These are phyloP conservation scores for Kwoniella mangroviensis DNA, from an alignment of 768 basidiomycete genomes.

Conservation along the genomic window DNA sequence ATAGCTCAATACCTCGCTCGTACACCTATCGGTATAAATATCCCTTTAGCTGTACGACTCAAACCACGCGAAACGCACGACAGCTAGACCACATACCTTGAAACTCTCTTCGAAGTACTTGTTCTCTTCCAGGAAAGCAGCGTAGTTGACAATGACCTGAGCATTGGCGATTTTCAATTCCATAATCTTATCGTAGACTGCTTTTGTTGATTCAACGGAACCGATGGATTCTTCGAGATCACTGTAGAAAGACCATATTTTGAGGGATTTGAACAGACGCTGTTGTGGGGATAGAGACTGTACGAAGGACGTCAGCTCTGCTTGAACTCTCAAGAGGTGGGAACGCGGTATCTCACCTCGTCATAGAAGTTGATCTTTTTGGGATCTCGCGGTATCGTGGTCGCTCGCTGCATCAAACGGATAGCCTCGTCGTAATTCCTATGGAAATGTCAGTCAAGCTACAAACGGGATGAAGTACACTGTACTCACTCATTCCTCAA, in stretches of 20 bases:
- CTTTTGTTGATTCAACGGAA: slow-evolving; percentile 85
- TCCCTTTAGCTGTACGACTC: slow-evolving; percentile 56
- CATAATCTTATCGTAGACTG: slow-evolving; percentile 93
- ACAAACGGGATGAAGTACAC: slow-evolving; percentile 6
- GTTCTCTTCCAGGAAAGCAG: slow-evolving; percentile 95
- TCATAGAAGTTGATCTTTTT: slow-evolving; percentile 91
- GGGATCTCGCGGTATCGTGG: slow-evolving; percentile 80
- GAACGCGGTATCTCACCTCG: slow-evolving; percentile 66
- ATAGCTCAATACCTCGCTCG: slow-evolving; percentile 93
- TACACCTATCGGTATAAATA: slow-evolving; percentile 64
- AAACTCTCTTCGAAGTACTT: slow-evolving; percentile 98
- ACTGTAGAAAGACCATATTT: slow-evolving; percentile 98
- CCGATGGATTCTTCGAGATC: slow-evolving; percentile 98
- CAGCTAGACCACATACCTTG: slow-evolving; percentile 65
- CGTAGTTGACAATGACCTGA: slow-evolving; percentile 95
- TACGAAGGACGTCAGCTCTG: slow-evolving; percentile 3
- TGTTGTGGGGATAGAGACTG: slow-evolving; percentile 83
- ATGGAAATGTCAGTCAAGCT: slow-evolving; percentile 10
- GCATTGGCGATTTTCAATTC: slow-evolving; percentile 97
- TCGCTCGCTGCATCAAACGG: slow-evolving; percentile 94
- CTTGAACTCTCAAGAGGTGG: slow-evolving; percentile 22
- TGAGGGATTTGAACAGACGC: slow-evolving; percentile 94
- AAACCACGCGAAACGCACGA: background rate
- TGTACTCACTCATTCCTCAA: slow-evolving; percentile 83
- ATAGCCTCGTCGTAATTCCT: slow-evolving; percentile 97